These are phyloP conservation scores for Vitis rotundifolia DNA, from an alignment of 164 flowering plant species.

Conservation along the genomic window DNA sequence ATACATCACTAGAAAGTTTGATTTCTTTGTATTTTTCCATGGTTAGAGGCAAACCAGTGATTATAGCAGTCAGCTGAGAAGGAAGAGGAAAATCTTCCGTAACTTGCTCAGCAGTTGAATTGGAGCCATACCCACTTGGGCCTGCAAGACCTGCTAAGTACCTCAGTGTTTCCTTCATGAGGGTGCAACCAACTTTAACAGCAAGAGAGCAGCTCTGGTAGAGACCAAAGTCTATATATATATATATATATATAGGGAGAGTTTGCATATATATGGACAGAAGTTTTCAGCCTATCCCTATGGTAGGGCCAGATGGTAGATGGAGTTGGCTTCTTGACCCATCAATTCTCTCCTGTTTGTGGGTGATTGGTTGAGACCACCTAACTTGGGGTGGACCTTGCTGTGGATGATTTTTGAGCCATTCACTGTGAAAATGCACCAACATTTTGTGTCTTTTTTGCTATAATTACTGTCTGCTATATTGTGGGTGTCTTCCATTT, in stretches of 20 bases:
- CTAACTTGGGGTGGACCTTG: conserved; percentile 8
- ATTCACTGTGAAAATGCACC: conserved; percentile 2
- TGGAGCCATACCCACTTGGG: conserved; percentile 95
- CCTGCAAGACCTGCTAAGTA: conserved; percentile 90
- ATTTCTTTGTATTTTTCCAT: no score
- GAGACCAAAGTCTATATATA: background rate
- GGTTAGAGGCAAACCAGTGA: conserved; percentile 66
- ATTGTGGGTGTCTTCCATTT: conserved; percentile 12
- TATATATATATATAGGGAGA: background rate
- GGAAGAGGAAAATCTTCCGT: conserved; percentile 36
- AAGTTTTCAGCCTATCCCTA: no score
- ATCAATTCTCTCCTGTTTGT: no score
- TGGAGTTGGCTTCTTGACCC: no score
- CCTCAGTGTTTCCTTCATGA: conserved; percentile 79
- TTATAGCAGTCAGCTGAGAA: conserved; percentile 70
- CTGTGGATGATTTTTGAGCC: background rate
- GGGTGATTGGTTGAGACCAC: background rate
- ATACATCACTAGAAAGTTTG: no score
- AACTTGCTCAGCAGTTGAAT: conserved; percentile 87
- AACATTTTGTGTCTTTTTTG: conserved; percentile 8
- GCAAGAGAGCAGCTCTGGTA: conserved; percentile 1
- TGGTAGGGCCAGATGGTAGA: no score
- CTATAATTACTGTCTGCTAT: conserved; percentile 33
- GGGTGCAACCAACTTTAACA: background rate
- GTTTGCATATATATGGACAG: no score